Conservation (phyloP, 768 basidiomycete genomes). For the Lentinula raphanica region DNA sequence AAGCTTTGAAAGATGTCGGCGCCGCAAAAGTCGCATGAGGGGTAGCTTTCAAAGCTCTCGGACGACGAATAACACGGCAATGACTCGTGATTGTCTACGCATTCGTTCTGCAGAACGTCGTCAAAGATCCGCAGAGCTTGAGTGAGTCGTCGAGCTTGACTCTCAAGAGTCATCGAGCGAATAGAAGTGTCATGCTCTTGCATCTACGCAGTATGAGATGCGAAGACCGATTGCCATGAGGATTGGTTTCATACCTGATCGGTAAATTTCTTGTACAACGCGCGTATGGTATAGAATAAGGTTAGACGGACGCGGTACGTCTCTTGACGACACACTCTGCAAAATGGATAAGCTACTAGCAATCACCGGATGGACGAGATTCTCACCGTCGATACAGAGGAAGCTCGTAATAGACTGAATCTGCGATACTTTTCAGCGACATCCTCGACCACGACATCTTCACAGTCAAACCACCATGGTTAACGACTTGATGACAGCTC, state of each 20-base stretch:
- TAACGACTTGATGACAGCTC: conserved; percentile 82
- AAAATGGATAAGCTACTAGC: background rate
- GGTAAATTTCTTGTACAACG: background rate
- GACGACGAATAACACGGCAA: conserved; percentile 21
- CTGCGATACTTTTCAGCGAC: conserved; percentile 55
- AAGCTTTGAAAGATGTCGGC: conserved; percentile 79
- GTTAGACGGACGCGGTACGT: conserved; percentile 70
- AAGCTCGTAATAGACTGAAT: conserved; percentile 66
- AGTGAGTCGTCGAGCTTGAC: background rate
- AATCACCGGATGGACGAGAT: background rate
- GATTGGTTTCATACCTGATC: background rate
- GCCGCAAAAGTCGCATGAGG: conserved; percentile 71
- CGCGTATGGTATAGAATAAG: conserved; percentile 48
- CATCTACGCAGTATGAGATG: background rate
- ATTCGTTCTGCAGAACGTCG: conserved; percentile 48
- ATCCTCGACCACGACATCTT: conserved; percentile 88
- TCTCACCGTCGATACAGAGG: conserved; percentile 73
- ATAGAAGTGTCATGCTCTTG: background rate
- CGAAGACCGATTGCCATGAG: background rate
- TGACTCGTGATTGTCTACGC: conserved; percentile 17
- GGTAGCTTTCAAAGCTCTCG: background rate
- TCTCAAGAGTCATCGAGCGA: background rate
- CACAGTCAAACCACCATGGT: conserved; percentile 72
- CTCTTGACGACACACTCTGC: conserved; percentile 76
- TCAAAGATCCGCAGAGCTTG: conserved; percentile 29